Evolutionary conservation across 1,284 basidiomycete species (phyloP), one percentile per base, ranked within the genome.

Genomic region (Mycena citricolor): DNA sequence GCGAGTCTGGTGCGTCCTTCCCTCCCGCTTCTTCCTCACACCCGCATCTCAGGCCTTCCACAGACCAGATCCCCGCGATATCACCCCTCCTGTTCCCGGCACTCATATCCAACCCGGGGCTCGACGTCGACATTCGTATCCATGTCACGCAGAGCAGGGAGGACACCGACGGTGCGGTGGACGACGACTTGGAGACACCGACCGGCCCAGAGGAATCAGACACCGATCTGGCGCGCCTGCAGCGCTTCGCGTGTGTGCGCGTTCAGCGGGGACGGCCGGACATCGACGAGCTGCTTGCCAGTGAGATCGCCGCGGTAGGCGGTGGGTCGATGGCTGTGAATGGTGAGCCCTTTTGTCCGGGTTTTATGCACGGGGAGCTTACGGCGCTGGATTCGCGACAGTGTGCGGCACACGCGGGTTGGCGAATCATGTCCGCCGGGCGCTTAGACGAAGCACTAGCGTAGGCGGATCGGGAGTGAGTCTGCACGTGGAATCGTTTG

Each of bases 371-470:
- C n/a, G n/a, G 13, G 10, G 19, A 16, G 8, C 21, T 29, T 11
- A 47, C n/a, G 13, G 13, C 5, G 8, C 25, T 40, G 2, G 29
- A 17, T 12, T 35, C 24, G 21, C 8, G 48, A 8, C 20, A 78
- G 76, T 79, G 1, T 77, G 75, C 38, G 76, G 76, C 8, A 71
- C 77, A 0, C 58, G 66, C 20, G 58, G 64, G 8, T 47, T 79
- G 31, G 63, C 70, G 1, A 55, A 61, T 20, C 53, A 61, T 14
- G 70, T 72, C 10, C 67, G 74, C 2, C 44, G 44, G 2, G 68
- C 68, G 3, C 51, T 78, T 37, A 57, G 67, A 10, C 63, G 67
- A 13, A 23, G 28, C 28, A 61, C 68, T 1, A 62, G 65, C 5
- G 63, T 63, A n/a, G 73, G 74, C 20, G 67, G 68, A 0, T 66